A percentile compares a stretch with the other conserved stretches of the same genome.
phyloP scores from a whole-genome alignment of 2,329 filamentous ascomycete genomes.

The Botryotinia calthae region DNA sequence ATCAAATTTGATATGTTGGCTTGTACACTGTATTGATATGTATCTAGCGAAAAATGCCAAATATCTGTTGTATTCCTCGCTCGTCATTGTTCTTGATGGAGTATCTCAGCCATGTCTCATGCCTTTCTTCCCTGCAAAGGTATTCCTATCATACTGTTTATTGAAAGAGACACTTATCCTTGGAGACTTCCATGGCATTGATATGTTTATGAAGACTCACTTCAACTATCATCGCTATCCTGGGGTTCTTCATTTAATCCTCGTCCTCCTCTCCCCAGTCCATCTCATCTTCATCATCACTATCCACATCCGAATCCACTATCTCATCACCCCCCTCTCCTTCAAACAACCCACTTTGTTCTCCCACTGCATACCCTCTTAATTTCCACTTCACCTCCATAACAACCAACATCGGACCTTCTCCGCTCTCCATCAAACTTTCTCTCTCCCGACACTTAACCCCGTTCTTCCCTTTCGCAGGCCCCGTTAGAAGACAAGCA shows the following conservation, averaged over 20 bases:
- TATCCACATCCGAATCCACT: not conserved
- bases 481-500: not conserved
- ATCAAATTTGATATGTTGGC: not conserved
- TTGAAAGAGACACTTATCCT: no score
- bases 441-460: conserved; percentile 8
- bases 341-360: not conserved
- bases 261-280: not conserved
- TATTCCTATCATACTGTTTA: no score
- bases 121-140: not conserved
- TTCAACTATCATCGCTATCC: not conserved
- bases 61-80: not conserved
- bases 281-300: not conserved
- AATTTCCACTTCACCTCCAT: conserved; percentile 1
- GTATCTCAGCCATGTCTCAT: not conserved
- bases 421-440: not conserved
- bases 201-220: not conserved
- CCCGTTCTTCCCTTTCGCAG: not conserved
- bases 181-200: not conserved
- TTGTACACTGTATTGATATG: not conserved
- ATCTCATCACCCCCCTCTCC: not conserved
- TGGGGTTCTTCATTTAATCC: not conserved
- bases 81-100: not conserved
- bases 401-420: conserved; percentile 14
- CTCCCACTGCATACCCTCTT: not conserved
- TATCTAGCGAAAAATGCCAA: no score